phyloP scores from a whole-genome alignment of 371 early-diverging fungal genomes.

The Dichotomocladium elegans region DNA sequence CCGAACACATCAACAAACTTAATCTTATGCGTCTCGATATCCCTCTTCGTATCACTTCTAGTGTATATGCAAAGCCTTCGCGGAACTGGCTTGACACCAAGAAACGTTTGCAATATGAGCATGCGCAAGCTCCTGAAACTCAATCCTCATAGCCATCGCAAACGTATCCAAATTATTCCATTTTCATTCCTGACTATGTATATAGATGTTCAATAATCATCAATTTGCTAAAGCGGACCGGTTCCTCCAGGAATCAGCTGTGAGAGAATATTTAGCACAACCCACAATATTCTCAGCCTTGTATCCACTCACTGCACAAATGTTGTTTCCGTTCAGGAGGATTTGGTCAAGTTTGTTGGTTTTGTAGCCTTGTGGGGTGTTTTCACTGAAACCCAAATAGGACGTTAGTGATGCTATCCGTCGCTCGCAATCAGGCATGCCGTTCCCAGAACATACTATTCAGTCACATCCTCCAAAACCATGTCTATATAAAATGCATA shows the following conservation, averaged over 20 bases:
- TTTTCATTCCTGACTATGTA: no score
- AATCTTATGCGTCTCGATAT: constrained; percentile 67
- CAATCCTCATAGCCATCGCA: background rate
- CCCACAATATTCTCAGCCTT: background rate
- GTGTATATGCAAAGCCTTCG: constrained; percentile 41
- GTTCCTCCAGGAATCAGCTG: constrained; percentile 44
- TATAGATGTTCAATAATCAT: no score
- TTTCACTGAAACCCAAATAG: no score
- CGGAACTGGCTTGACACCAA: constrained; percentile 8
- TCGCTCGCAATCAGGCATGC: background rate
- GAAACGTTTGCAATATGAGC: background rate
- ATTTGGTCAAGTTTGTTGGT: constrained; percentile 81
- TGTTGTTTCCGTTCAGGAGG: constrained; percentile 93
- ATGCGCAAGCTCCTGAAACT: background rate
- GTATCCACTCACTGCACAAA: constrained; percentile 78
- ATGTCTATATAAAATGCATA: constrained; percentile 65
- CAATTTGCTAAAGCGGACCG: constrained; percentile 12
- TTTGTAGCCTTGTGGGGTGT: constrained; percentile 73
- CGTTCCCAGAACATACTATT: constrained; percentile 29
- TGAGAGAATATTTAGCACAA: background rate
- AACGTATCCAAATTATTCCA: no score
- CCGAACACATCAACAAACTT: constrained; percentile 52
- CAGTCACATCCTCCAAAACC: constrained; percentile 95
- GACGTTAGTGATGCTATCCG: background rate
- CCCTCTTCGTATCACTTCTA: constrained; percentile 58